Evolutionary conservation across 2,329 filamentous ascomycete genomes (phyloP), one percentile per base, ranked within the genome.

Genomic region (Fusarium sp.): DNA sequence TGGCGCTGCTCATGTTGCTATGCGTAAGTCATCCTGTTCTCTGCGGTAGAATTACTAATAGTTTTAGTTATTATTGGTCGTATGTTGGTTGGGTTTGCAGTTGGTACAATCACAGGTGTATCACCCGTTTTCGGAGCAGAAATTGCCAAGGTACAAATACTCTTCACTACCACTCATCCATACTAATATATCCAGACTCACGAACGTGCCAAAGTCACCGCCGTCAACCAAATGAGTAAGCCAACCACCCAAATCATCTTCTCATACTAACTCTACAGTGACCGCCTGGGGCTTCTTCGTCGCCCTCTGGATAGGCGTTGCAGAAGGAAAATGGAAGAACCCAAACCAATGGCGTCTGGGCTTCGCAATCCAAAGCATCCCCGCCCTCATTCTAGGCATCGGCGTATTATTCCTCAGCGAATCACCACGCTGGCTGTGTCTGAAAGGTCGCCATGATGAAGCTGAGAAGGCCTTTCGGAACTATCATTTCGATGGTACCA

Each of bases 251-350:
- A 1, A 12, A 5, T 6, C 5, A 25, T 12, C 2, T 8, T 4
- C 10, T 7, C 9, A 25, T 4, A 15, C 70, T 73, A 9, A 74
- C 8, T 2, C 4, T 15, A 0, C 3, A 49, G 80, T 82, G 80
- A 80, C 80, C 10, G 79, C 80, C 1, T 82, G 80, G 80, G 80
- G 80, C 0, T 82, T 82, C 68, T 82, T 82, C 32, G 74, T 82
- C 3, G 80, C 80, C 2, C 72, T 81, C 0, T 82, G 80, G 80
- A 80, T 79, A 0, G 80, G 80, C 3, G 80, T 82, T 0, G 80
- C 78, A 8, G 80, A 82, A 63, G 78, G 79, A 0, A 76, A 76
- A 58, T 82, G 80, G 80, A 61, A 79, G 1, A 81, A 77, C 13
- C 48, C 76, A 11, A 80, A 82, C 56, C 80, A 82, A 44, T 82